A percentile compares a stretch with the other conserved stretches of the same genome.
Conservation (phyloP, 768 basidiomycete genomes). For the Rhodotorula graminis region DNA sequence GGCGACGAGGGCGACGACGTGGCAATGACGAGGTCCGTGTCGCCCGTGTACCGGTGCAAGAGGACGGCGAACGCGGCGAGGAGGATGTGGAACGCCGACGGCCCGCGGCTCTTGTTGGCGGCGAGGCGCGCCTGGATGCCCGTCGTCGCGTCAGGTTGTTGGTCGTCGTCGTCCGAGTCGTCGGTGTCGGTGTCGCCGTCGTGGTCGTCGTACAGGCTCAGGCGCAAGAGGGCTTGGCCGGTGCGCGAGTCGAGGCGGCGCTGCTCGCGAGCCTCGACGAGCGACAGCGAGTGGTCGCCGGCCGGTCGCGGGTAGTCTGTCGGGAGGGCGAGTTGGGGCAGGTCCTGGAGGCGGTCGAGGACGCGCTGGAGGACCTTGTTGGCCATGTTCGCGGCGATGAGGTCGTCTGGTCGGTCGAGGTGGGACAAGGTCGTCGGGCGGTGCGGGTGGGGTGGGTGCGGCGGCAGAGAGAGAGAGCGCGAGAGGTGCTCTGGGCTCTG, state of each 20-base stretch:
- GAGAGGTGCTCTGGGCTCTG: too few species aligned
- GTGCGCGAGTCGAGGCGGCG: conserved; percentile 67
- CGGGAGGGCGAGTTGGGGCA: conserved; percentile 85
- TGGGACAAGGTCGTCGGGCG: too few species aligned
- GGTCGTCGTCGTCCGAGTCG: conserved; percentile 47
- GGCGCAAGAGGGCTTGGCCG: conserved; percentile 59
- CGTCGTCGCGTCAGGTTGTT: background rate
- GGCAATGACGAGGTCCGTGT: conserved; percentile 86
- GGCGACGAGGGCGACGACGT: conserved; percentile 69
- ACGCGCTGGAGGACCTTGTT: conserved; percentile 46
- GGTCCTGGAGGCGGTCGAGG: conserved; percentile 59
- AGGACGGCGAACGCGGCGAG: conserved; percentile 87
- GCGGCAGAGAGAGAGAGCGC: too few species aligned
- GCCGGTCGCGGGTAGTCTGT: conserved; percentile 90
- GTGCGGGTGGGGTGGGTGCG: too few species aligned
- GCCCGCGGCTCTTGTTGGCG: background rate
- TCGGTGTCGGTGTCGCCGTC: conserved; percentile 53
- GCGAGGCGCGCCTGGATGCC: conserved; percentile 17
- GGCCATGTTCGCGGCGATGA: background rate
- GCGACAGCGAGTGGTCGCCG: conserved; percentile 53
- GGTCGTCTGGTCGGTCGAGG: too few species aligned
- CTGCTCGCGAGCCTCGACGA: conserved; percentile 77
- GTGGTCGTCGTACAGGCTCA: conserved; percentile 66
- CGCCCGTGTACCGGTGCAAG: conserved; percentile 89
- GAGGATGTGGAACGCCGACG: conserved; percentile 85